Base-by-base conservation (phyloP, 116 monocot species). In the Trichopus zeylanicus region DNA sequence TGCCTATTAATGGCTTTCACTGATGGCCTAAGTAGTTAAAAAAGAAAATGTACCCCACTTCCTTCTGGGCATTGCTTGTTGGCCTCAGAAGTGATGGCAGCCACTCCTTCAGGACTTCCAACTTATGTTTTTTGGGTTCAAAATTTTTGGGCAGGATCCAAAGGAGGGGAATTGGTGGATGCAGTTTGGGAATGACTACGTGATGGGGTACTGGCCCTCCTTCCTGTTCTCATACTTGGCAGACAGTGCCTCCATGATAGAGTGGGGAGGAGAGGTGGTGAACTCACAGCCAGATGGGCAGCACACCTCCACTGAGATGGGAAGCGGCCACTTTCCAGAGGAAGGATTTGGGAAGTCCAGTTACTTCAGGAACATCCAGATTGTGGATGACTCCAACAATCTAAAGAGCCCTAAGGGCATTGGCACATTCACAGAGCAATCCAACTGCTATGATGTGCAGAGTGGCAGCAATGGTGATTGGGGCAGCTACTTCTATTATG, bases 121-220 rank as follows among this genome's bases (percentile, higher is more conserved):
- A n/a, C n/a, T n/a, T n/a, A n/a, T n/a, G n/a, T n/a, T n/a, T n/a
- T n/a, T n/a, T n/a, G n/a, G n/a, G n/a, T n/a, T n/a, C n/a, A 0
- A 24, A 61, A 39, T 20, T 28, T 32, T 32, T 26, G 26, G 34
- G 19, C 67, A 85, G 85, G 85, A 85, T 57, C 85, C 85, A 46
- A 76, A 70, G 69, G 70, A 85, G 42, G 85, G 85, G 2, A 73
- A 85, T 53, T 85, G 85, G 85, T 85, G 85, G 85, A 70, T 85
- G 64, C 77, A 85, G 54, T 80, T 77, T 48, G 85, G 85, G n/a
- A 61, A 56, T 9, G 62, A 70, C 39, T 64, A 67, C 25, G 67
- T 80, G 6, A 26, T 85, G 32, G 85, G 85, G 26, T 85, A 85
- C 73, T 85, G 85, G 85, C 85, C 85, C 6, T 77, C 85, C 1